Evolutionary conservation across 257 asterid genomes (phyloP).

Genomic region (Thymus quinquecostatus): DNA sequence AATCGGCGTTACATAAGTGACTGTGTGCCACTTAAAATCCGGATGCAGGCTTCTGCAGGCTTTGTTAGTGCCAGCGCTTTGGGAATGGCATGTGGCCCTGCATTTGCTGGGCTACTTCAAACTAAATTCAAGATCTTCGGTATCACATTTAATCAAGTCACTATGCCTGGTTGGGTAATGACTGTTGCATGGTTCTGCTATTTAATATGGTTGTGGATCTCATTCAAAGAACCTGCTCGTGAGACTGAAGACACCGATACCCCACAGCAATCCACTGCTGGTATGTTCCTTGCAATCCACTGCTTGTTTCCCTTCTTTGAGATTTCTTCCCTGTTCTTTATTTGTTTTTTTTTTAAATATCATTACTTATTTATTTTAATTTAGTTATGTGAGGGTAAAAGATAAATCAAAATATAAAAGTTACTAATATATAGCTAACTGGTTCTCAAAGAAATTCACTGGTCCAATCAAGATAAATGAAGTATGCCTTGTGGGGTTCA

Average conservation of each 20-base stretch:
- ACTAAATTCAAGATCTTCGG: slow-evolving; percentile 63
- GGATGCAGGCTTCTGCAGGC: slow-evolving; percentile 98
- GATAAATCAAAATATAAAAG: background rate
- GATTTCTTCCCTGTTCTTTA: background rate
- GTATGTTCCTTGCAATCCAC: slow-evolving; percentile 41
- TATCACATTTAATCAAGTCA: slow-evolving; percentile 77
- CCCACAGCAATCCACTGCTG: slow-evolving; percentile 53
- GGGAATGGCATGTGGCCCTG: slow-evolving; percentile 99
- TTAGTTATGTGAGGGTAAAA: slow-evolving; percentile 12
- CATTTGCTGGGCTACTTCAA: slow-evolving; percentile 92
- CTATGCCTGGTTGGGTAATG: slow-evolving; percentile 99
- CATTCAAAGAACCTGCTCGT: slow-evolving; percentile 78
- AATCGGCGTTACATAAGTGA: slow-evolving; percentile 95
- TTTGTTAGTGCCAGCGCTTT: slow-evolving; percentile 99
- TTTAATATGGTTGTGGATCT: slow-evolving; percentile 79
- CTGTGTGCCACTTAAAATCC: slow-evolving; percentile 88
- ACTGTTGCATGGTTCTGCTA: slow-evolving; percentile 78
- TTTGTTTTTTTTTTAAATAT: background rate
- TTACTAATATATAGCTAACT: background rate
- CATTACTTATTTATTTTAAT: background rate
- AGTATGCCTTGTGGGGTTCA: background rate
- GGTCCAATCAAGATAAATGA: slow-evolving; percentile 15
- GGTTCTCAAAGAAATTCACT: slow-evolving; percentile 1
- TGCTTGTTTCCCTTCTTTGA: background rate
- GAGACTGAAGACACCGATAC: slow-evolving; percentile 45